Base-by-base conservation (phyloP, 352 stramenopile species). In the Globisporangium spiculum region DNA sequence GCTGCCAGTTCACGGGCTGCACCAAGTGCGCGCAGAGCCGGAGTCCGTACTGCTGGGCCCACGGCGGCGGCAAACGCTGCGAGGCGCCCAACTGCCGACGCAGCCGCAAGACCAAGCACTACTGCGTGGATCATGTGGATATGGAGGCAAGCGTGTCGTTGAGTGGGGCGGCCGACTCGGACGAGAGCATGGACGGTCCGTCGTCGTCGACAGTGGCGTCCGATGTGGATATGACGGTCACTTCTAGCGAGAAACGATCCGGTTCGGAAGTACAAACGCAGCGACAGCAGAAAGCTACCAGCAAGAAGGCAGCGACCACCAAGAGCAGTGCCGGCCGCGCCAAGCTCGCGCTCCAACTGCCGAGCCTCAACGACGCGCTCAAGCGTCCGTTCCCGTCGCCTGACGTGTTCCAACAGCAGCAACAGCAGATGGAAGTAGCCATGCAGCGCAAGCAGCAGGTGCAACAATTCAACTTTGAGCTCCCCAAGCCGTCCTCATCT, bases 11-110 rank as follows among this genome's bases (percentile, higher is more conserved):
- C 24, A 22, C 72, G 7, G 82, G 75, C 0, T 94, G 86, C 65
- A 88, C 77, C 59, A 91, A 89, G 73, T 90, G 84, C 27, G 86
- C 86, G 6, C 86, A 94, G 71, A 92, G 84, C 67, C 81, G 86
- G 24, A 89, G 84, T 38, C 81, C 81, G 4, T 88, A 89, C 65
- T 93, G 85, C 68, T 92, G 84, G 77, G 84, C 81, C 6, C 85
- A 93, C 44, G 85, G 85, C 5, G 85, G 85, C 41, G 86, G 86
- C 54, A 88, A 89, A 54, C 83, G 83, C n/a, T 93, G 86, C 46
- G 83, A 92, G 50, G 76, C 74, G 18, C 78, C 78, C 4, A 83
- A 86, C 56, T 94, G 86, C 68, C 81, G 78, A 20, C 84, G 82
- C 4, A 91, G 80, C 24, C 83, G 81, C 65, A 92, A 92, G 71